phyloP scores from a whole-genome alignment of 345 rosid species.

The Bruguiera sexangula region DNA sequence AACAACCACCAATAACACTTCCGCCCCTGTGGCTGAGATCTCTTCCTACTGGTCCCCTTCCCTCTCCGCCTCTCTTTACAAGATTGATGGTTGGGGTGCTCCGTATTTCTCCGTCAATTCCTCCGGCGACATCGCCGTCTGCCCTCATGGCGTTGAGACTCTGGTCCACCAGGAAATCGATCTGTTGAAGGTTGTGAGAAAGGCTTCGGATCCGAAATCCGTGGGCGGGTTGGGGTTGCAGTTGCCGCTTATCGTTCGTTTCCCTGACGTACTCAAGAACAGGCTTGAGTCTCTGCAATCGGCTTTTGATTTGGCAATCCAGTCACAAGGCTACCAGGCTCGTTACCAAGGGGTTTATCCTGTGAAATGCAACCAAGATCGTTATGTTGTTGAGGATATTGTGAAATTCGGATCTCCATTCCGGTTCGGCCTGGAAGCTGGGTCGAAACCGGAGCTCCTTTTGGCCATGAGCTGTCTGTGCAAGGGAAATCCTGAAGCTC shows the following conservation, averaged over 20 bases:
- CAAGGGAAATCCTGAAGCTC: constrained; percentile 60
- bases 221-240: constrained; percentile 77
- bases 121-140: constrained; percentile 67
- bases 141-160: constrained; percentile 58
- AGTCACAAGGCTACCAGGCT: constrained; percentile 49
- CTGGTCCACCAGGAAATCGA: constrained; percentile 84
- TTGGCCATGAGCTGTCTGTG: constrained; percentile 86
- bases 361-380: constrained; percentile 93
- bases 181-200: constrained; percentile 67
- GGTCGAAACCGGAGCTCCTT: constrained; percentile 90
- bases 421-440: constrained; percentile 90
- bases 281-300: constrained; percentile 74
- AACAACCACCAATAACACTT: constrained; percentile 11
- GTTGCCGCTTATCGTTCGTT: constrained; percentile 69
- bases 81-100: constrained; percentile 77
- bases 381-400: constrained; percentile 81
- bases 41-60: constrained; percentile 62
- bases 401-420: constrained; percentile 67
- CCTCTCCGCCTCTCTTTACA: constrained; percentile 63
- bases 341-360: constrained; percentile 92
- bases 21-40: constrained; percentile 15
- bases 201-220: constrained; percentile 70
- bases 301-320: constrained; percentile 67
- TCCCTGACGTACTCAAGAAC: constrained; percentile 79
- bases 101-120: constrained; percentile 77